A percentile compares a stretch with the other conserved stretches of the same genome.
Evolutionary conservation across 768 basidiomycete species (phyloP).

Genomic region (Kwoniella sp.): DNA sequence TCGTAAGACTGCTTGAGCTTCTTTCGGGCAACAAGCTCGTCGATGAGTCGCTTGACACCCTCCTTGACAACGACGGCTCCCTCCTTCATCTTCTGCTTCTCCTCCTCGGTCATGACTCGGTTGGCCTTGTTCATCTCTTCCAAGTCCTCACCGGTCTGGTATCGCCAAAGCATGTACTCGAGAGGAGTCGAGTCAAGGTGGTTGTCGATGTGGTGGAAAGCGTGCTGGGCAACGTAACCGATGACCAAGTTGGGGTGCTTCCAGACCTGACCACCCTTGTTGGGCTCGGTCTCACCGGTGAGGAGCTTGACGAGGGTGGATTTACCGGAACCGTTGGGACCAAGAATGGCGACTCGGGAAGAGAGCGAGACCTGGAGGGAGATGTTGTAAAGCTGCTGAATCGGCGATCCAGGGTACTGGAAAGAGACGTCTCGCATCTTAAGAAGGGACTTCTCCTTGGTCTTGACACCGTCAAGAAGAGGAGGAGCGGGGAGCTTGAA

Average conservation of each 20-base stretch:
- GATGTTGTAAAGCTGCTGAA: conserved; percentile 92
- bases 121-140: conserved; percentile 93
- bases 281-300: conserved; percentile 93
- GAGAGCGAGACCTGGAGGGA: conserved; percentile 95
- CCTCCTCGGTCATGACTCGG: conserved; percentile 83
- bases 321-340: conserved; percentile 97
- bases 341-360: conserved; percentile 96
- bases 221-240: conserved; percentile 97
- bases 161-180: conserved; percentile 99
- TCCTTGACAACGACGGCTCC: conserved; percentile 81
- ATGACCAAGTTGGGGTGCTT: conserved; percentile 99
- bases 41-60: conserved; percentile 91
- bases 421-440: conserved; percentile 98
- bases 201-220: conserved; percentile 98
- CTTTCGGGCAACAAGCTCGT: conserved; percentile 87
- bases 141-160: conserved; percentile 98
- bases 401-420: conserved; percentile 84
- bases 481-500: conserved; percentile 98
- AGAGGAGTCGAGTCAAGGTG: conserved; percentile 98
- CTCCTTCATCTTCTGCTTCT: conserved; percentile 95
- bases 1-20: conserved; percentile 99
- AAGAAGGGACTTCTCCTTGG: conserved; percentile 93
- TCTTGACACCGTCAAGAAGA: conserved; percentile 98
- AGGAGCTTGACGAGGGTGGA: conserved; percentile 95
- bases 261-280: conserved; percentile 96